Evolutionary conservation across 1,284 basidiomycete species (phyloP), one percentile per base, ranked within the genome.

Genomic region (Naganishia albida): DNA sequence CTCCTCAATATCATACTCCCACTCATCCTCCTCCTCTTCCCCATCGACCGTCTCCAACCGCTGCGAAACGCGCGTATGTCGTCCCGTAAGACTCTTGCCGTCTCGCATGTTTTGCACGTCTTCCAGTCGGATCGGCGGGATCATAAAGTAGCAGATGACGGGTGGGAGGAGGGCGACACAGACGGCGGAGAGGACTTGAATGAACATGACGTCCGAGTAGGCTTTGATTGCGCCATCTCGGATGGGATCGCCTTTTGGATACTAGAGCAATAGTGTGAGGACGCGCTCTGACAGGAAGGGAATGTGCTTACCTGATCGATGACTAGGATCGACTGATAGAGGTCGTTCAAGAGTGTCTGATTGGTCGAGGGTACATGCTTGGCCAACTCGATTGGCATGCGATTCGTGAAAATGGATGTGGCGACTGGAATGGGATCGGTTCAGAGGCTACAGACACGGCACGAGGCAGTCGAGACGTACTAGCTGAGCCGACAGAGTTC

Each of bases 171-270:
- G 70, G 46, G 78, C 78, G 42, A 80, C 73, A 43, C 74, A 69
- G 39, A 74, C 62, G 15, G 78, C 73, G 20, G 74, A 73, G 18
- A 75, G 62, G 28, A 77, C 75, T 15, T 77, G 71, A 15, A 70
- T 69, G 68, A 72, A 74, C 78, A 78, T 79, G 71, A 77, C 73
- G 48, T 67, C 60, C 49, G 77, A 74, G 70, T 80, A 80, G 13
- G 79, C 78, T 12, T 63, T 67, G 64, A 87, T 86, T 38, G 85
- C 85, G 63, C 86, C 86, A 63, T 83, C 78, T 26, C 86, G 81
- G 46, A 85, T 80, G 7, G 85, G 84, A 68, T 84, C 79, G 34
- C 82, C 83, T 18, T 81, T 77, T 1, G 83, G 81, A 68, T 82
- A 82, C 38, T 56, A 49, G n/a, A 55, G 26, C 10, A n/a, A 39